Percentiles rank a stretch among this genome's conserved stretches.
phyloP scores from a whole-genome alignment of 352 stramenopile species.

The Pythium brachiatum region DNA sequence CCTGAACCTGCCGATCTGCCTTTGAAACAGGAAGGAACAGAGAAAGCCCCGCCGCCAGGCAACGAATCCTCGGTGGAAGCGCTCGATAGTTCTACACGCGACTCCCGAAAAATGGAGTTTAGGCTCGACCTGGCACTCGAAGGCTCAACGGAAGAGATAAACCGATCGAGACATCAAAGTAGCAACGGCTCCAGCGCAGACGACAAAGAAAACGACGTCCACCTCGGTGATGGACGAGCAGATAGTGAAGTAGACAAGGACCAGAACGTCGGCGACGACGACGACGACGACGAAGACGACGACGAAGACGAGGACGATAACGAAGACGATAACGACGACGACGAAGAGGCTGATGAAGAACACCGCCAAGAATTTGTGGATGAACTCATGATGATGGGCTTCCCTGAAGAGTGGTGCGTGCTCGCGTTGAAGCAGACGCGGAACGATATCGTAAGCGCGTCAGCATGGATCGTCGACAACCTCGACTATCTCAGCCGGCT shows the following conservation, averaged over 20 bases:
- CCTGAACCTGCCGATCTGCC: not conserved
- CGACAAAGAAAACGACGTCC: not conserved
- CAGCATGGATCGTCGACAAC: conserved; percentile 93
- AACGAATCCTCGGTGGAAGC: not conserved
- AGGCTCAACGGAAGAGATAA: not conserved
- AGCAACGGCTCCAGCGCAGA: not conserved
- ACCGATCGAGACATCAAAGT: not conserved
- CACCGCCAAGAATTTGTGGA: conserved; percentile 79
- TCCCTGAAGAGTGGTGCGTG: conserved; percentile 91
- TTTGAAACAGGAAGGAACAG: not conserved
- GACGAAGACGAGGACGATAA: conserved; percentile 42
- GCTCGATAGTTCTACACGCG: not conserved
- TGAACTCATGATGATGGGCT: conserved; percentile 92
- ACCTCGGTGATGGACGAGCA: not conserved
- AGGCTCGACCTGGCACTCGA: conserved; percentile 17
- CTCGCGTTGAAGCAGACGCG: conserved; percentile 89
- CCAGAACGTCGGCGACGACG: conserved; percentile 5
- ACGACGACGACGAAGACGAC: conserved; percentile 25
- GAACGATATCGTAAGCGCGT: conserved; percentile 89
- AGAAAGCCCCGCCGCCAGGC: no score
- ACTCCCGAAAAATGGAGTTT: not conserved
- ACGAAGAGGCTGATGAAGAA: conserved; percentile 47
- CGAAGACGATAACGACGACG: conserved; percentile 48
- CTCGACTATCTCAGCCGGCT: conserved; percentile 88
- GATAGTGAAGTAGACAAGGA: conserved; percentile 13